Conservation (phyloP, 352 stramenopile genomes). For the Pythium volutum region DNA sequence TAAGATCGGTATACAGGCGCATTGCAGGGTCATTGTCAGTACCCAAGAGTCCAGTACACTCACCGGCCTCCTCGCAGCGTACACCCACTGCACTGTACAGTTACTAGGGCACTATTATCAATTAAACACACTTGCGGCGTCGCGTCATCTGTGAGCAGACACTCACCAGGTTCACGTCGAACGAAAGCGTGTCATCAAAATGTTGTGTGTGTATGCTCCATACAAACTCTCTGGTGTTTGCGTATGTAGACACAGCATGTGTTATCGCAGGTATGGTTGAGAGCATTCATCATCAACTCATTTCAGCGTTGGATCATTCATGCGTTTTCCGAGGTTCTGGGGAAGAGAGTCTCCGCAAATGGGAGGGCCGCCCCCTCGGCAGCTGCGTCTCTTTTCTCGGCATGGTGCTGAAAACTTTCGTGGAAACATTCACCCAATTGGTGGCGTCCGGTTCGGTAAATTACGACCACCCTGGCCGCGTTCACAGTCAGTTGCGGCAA, state of each 20-base stretch:
- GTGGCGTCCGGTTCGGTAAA: not conserved
- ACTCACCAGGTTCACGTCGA: too few species aligned
- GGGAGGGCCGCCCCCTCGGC: not conserved
- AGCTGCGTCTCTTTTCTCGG: conserved; percentile 3
- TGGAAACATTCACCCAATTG: conserved; percentile 7
- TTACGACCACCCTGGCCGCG: not conserved
- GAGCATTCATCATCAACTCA: not conserved
- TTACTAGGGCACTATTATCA: too few species aligned
- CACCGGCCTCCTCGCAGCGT: too few species aligned
- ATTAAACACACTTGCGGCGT: too few species aligned
- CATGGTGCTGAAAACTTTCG: conserved; percentile 12
- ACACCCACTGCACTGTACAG: too few species aligned
- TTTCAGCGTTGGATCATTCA: not conserved
- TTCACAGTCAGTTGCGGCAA: too few species aligned
- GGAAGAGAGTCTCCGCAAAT: conserved; percentile 3
- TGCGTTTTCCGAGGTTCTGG: not conserved
- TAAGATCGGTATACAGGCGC: too few species aligned
- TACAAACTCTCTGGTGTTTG: not conserved
- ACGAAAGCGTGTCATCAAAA: too few species aligned
- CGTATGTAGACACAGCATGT: not conserved
- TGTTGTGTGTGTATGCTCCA: too few species aligned
- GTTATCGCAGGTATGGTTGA: not conserved
- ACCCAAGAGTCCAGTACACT: too few species aligned
- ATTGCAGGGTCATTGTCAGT: too few species aligned
- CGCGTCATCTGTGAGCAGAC: too few species aligned